These are phyloP conservation scores for Lachancea kluyveri DNA, from an alignment of 805 yeast genomes.

Conservation along the genomic window DNA sequence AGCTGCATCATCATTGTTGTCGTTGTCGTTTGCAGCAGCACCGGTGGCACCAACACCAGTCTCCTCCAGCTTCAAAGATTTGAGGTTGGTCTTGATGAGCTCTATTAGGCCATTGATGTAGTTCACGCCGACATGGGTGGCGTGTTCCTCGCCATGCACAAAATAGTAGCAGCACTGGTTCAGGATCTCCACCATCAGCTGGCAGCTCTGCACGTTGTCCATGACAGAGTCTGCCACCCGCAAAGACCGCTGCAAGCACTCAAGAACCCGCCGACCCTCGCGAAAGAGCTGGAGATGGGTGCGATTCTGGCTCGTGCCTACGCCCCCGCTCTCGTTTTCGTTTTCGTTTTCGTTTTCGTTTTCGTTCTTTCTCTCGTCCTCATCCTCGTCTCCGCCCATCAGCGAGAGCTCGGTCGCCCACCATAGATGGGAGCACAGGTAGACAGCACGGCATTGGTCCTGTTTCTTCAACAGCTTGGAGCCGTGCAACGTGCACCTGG, in stretches of 20 bases:
- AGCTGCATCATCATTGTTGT: no score
- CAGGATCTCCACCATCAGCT: conserved; percentile 83
- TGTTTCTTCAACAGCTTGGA: conserved; percentile 85
- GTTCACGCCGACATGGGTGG: conserved; percentile 50
- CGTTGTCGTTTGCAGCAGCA: conserved; percentile 1
- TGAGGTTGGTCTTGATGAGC: conserved; percentile 60
- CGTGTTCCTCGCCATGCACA: conserved; percentile 63
- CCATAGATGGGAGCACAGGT: conserved; percentile 86
- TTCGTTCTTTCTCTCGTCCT: conserved; percentile 38
- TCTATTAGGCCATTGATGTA: conserved; percentile 85
- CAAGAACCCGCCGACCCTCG: conserved; percentile 72
- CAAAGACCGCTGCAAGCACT: conserved; percentile 81
- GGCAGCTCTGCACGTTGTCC: conserved; percentile 60
- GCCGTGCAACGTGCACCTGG: conserved; percentile 81
- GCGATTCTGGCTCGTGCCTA: no score
- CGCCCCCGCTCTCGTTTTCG: no score
- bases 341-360: no score
- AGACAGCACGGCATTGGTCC: conserved; percentile 88
- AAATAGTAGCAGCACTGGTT: conserved; percentile 81
- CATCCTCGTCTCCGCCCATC: conserved; percentile 41
- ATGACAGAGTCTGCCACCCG: conserved; percentile 92
- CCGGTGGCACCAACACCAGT: conserved; percentile 13
- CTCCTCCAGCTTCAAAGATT: conserved; percentile 33
- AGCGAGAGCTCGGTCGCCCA: conserved; percentile 70
- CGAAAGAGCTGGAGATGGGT: no score